Evolutionary conservation across 2,329 filamentous ascomycete species (phyloP), one percentile per base, ranked within the genome.

Genomic region (Colletotrichum sp.): DNA sequence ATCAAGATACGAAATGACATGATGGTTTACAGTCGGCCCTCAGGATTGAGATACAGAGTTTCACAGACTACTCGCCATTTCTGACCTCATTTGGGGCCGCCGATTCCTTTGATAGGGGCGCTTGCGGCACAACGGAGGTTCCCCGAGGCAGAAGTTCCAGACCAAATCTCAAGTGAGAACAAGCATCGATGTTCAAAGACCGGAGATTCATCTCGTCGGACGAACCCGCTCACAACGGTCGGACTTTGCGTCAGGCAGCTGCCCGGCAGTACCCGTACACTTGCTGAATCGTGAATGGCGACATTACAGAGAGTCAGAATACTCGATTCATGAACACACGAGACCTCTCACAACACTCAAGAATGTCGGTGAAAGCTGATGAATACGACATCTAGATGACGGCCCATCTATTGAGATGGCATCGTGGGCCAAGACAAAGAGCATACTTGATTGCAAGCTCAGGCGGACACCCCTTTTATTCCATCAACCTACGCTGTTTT

Each of bases 181-280:
- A 21, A 21, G 43, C n/a, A 52, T 24, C 43, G 0, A 21, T 10
- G 43, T 21, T 6, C 10, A 13, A 52, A 21, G 43, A 48, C 18
- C n/a, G 43, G n/a, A 52, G 43, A 52, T n/a, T 52, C n/a, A 13
- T 52, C n/a, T 52, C 43, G 10, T 52, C 3, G 10, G 12, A 21
- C 13, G 10, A 52, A 21, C 12, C 43, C 43, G 43, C 43, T 21
- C 6, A 4, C 1, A 4, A 52, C 43, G n/a, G n/a, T 52, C 43
- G 2, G n/a, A 8, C 3, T 21, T 13, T 21, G n/a, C n/a, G 1
- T 24, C 12, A 0, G n/a, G 0, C 43, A 24, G 2, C n/a, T 52
- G n/a, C 0, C 43, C n/a, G 43, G n/a, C 3, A 43, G 38, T n/a
- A 10, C 38, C n/a, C n/a, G n/a, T n/a, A n/a, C n/a, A n/a, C n/a